phyloP scores from a whole-genome alignment of 2,329 filamentous ascomycete genomes.

The Triangularia verruculosa region DNA sequence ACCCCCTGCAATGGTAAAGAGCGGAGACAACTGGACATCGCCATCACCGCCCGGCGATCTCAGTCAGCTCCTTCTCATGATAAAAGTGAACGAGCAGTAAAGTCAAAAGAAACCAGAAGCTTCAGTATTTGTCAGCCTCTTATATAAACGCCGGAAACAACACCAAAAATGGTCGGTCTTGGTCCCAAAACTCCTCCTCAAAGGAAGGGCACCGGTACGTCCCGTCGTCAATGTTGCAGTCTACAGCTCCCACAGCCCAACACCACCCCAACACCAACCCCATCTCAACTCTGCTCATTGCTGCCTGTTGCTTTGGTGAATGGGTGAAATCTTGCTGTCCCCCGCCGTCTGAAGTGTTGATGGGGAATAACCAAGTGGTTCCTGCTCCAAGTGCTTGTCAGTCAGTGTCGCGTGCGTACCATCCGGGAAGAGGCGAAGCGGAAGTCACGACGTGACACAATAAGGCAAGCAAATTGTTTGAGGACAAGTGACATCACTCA shows the following conservation, averaged over 20 bases:
- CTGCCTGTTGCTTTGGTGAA: background rate
- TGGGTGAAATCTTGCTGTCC: background rate
- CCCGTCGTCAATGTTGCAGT: background rate
- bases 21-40: background rate
- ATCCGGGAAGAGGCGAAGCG: slow-evolving; percentile 8
- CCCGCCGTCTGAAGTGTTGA: background rate
- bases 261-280: no score
- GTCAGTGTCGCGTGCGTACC: background rate
- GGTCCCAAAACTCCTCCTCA: slow-evolving; percentile 3
- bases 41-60: background rate
- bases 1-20: background rate
- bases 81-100: no score
- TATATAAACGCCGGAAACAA: background rate
- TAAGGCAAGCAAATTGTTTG: background rate
- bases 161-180: slow-evolving; percentile 3
- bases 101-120: no score
- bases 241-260: background rate
- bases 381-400: background rate
- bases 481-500: slow-evolving; percentile 12
- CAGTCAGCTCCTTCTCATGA: background rate
- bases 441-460: background rate
- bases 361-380: background rate
- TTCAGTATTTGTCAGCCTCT: background rate
- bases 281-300: background rate
- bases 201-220: slow-evolving; percentile 4